Conservation (phyloP, 352 stramenopile genomes). For the Phytophthora gonapodyides region DNA sequence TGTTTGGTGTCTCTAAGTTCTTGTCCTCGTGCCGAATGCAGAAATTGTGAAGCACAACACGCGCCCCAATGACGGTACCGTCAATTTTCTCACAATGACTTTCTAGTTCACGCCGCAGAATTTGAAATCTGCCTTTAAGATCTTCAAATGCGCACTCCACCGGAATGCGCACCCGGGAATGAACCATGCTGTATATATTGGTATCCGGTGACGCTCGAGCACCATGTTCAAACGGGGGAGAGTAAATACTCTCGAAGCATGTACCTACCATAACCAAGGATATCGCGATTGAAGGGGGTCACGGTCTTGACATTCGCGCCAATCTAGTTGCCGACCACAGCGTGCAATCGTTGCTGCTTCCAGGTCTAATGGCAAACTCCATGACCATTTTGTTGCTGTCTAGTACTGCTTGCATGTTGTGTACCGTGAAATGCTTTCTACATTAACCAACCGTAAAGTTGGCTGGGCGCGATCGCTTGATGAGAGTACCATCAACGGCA, state of each 20-base stretch:
- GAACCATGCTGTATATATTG: not conserved
- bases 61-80: not conserved
- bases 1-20: not conserved
- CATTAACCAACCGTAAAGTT: not conserved
- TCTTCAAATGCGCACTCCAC: conserved; percentile 2
- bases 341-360: too few species aligned
- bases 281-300: too few species aligned
- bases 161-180: not conserved
- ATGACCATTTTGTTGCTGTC: too few species aligned
- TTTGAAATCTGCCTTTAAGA: conserved; percentile 5
- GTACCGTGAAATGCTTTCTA: conserved; percentile 1
- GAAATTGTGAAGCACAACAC: not conserved
- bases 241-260: too few species aligned
- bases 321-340: too few species aligned
- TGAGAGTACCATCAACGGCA: not conserved
- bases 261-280: too few species aligned
- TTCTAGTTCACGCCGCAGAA: not conserved
- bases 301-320: too few species aligned
- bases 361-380: too few species aligned
- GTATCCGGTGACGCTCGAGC: not conserved
- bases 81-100: not conserved
- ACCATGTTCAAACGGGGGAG: not conserved
- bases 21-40: not conserved
- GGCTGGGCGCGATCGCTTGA: not conserved
- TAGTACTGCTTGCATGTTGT: too few species aligned